These are phyloP conservation scores for Ramaria rubella DNA, from an alignment of 768 basidiomycete genomes.

Conservation along the genomic window DNA sequence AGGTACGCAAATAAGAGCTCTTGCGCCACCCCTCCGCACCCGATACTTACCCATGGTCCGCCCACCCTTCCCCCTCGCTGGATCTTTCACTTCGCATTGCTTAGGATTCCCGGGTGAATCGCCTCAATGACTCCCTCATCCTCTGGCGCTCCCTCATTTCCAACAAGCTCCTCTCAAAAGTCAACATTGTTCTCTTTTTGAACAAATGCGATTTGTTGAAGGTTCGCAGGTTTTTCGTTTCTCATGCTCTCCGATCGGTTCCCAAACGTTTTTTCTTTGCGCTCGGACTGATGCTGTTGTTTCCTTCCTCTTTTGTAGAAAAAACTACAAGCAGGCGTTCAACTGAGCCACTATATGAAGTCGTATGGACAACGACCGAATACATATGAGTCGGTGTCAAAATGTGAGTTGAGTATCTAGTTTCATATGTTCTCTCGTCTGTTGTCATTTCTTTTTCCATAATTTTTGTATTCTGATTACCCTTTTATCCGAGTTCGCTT, in stretches of 20 bases:
- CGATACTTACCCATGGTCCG: constrained; percentile 79
- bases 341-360: constrained; percentile 59
- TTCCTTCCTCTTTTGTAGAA: constrained; percentile 32
- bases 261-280: not conserved
- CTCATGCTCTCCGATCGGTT: not conserved
- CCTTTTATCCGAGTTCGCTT: no score
- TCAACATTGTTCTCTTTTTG: constrained; percentile 75
- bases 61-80: no score
- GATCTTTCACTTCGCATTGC: no score
- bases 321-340: constrained; percentile 73
- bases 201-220: constrained; percentile 77
- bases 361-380: constrained; percentile 72
- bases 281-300: not conserved
- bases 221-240: constrained; percentile 51
- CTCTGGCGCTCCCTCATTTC: constrained; percentile 70
- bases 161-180: constrained; percentile 64
- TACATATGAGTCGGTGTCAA: constrained; percentile 68
- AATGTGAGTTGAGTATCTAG: constrained; percentile 60
- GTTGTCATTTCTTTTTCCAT: no score
- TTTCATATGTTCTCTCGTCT: no score
- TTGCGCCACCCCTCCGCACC: constrained; percentile 81
- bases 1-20: constrained; percentile 43
- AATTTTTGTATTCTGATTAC: no score
- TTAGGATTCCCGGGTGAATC: constrained; percentile 70
- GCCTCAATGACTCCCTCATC: constrained; percentile 71